Conservation (phyloP, 2,329 filamentous ascomycete genomes). For the Neofusicoccum umdonicola region DNA sequence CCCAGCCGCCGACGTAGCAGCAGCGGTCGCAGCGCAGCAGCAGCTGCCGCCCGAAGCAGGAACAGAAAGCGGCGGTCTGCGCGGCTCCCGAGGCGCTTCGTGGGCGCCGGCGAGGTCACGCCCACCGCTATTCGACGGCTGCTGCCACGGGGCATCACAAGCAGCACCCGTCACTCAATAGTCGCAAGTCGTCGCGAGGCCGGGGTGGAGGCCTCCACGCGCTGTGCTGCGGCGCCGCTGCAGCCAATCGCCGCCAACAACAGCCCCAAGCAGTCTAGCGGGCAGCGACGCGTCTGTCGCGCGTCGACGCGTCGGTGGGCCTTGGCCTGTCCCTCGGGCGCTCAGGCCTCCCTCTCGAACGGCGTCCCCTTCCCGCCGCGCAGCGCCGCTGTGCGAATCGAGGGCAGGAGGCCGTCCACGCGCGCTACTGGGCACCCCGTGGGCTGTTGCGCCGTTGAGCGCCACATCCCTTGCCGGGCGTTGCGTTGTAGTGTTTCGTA, state of each 20-base stretch:
- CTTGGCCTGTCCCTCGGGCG: too few relatives aligned
- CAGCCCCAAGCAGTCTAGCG: background rate
- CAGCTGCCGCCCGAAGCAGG: conserved; percentile 4
- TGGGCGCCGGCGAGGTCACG: background rate
- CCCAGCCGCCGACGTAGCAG: background rate
- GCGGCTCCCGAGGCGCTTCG: background rate
- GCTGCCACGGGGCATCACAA: too few relatives aligned
- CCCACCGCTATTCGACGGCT: background rate
- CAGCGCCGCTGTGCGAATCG: background rate
- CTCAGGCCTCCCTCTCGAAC: too few relatives aligned
- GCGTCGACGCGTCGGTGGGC: too few relatives aligned
- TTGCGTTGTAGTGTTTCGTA: background rate
- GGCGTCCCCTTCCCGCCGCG: background rate
- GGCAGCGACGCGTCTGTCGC: too few relatives aligned
- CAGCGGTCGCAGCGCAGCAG: background rate
- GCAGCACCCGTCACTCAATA: too few relatives aligned
- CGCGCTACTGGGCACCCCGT: background rate
- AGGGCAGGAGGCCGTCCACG: background rate
- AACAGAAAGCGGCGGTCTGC: conserved; percentile 7
- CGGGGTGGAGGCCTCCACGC: too few relatives aligned
- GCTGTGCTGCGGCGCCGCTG: background rate
- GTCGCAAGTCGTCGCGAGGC: too few relatives aligned
- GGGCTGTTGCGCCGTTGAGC: background rate
- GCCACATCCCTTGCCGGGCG: background rate
- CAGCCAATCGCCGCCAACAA: background rate